phyloP scores from a whole-genome alignment of 176 grass and related monocot genomes.

The Musa itinerans region DNA sequence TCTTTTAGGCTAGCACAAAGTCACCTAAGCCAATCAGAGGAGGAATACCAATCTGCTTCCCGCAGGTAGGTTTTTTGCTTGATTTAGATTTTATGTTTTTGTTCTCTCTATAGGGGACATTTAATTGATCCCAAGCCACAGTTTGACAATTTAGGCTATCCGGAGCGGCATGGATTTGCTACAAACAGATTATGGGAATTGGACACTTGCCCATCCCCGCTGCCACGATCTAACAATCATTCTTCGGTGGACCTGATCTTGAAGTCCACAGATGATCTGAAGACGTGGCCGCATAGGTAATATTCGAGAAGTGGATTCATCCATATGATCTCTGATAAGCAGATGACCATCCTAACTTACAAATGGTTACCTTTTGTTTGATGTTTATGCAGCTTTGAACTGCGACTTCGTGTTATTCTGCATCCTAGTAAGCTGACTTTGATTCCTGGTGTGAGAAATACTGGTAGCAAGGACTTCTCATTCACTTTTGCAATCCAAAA shows the following conservation, averaged over 20 bases:
- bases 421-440: background rate
- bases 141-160: background rate
- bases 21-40: background rate
- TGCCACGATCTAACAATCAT: background rate
- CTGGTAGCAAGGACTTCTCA: background rate
- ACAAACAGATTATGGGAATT: slow-evolving; percentile 3
- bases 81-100: background rate
- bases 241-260: background rate
- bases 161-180: background rate
- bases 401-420: background rate
- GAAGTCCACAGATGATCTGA: background rate
- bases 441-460: background rate
- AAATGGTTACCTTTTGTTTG: background rate
- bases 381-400: background rate
- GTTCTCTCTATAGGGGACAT: background rate
- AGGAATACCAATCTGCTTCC: background rate
- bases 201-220: background rate
- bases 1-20: background rate
- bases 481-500: slow-evolving; percentile 2
- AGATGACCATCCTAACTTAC: background rate
- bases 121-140: background rate
- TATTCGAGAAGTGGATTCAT: background rate
- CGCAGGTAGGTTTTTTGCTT: background rate
- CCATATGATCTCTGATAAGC: background rate
- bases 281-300: background rate